Evolutionary conservation across 2,329 filamentous ascomycete genomes (phyloP).

Genomic region (Talaromyces sp.): DNA sequence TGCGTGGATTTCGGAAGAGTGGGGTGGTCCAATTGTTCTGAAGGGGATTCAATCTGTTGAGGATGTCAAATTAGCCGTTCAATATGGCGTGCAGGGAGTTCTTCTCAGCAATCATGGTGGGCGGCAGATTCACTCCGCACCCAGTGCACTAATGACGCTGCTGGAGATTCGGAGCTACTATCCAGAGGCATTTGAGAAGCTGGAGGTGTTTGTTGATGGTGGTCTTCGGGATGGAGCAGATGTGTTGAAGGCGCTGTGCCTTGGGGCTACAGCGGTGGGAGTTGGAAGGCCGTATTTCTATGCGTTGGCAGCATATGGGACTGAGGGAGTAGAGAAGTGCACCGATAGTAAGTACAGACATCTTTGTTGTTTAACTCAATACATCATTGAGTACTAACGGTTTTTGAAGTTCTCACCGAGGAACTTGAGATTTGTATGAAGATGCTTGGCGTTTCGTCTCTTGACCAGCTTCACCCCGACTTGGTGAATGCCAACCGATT

Average conservation of each 20-base stretch:
- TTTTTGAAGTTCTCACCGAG: slow-evolving; percentile 13
- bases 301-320: slow-evolving; percentile 24
- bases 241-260: slow-evolving; percentile 55
- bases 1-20: slow-evolving; percentile 57
- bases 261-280: slow-evolving; percentile 56
- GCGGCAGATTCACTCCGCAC: slow-evolving; percentile 53
- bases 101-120: slow-evolving; percentile 56
- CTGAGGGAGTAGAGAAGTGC: slow-evolving; percentile 22
- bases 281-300: slow-evolving; percentile 42
- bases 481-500: slow-evolving; percentile 23
- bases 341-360: slow-evolving; percentile 15
- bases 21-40: slow-evolving; percentile 64
- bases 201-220: slow-evolving; percentile 57
- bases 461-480: slow-evolving; percentile 17
- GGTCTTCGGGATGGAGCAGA: slow-evolving; percentile 56
- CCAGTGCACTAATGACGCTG: slow-evolving; percentile 50
- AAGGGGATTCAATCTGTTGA: slow-evolving; percentile 57
- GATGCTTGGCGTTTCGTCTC: slow-evolving; percentile 21
- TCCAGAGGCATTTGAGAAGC: slow-evolving; percentile 50
- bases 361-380: neutral
- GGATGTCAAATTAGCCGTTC: slow-evolving; percentile 49
- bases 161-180: slow-evolving; percentile 54
- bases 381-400: neutral
- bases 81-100: slow-evolving; percentile 51
- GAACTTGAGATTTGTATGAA: slow-evolving; percentile 25